Evolutionary conservation across 441 rosid genomes (phyloP), one percentile per base, ranked within the genome.

Genomic region (Populus hybrid): DNA sequence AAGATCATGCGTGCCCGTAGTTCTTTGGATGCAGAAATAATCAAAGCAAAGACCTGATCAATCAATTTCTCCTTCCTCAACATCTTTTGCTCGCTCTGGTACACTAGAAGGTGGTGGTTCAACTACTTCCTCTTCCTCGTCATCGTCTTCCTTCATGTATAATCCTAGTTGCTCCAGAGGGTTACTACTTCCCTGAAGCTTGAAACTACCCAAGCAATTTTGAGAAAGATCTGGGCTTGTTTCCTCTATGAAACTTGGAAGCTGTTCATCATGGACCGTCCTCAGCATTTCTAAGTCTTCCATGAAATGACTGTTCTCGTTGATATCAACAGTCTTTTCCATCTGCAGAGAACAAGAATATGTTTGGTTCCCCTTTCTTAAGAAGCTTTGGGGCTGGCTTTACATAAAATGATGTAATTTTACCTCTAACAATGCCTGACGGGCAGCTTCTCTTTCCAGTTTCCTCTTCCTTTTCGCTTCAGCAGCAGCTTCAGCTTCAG

Each of bases 321-420:
- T 91, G 77, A 95, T 92, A 32, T 91, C 95, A 71, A 95, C 99
- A 0, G 96, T 93, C 85, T 90, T 95, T 77, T 95, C 97, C 95
- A 93, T 90, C 99, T 92, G 92, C 80, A 84, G 21, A 70, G n/a
- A 76, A 28, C 80, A 46, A 21, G 21, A 36, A 66, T 4, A 23
- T 32, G 69, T 63, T 67, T 50, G 66, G 66, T 67, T 73, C 54
- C 72, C 50, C 72, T 61, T 18, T 9, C n/a, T 20, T 8, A 21
- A 67, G 12, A 10, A 73, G 54, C 34, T 16, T 28, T 20, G 20
- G 12, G 26, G 9, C 12, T 2, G 69, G 26, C 20, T 54, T 9
- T 26, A 4, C 21, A 26, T 40, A 38, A 3, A 16, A 70, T 16
- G 69, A 40, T 30, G 34, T 0, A 20, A 38, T 32, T 64, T 81